Percentiles rank a stretch among this genome's conserved stretches.
phyloP scores from a whole-genome alignment of 305 asterid species.

The Fraxinus albicans region DNA sequence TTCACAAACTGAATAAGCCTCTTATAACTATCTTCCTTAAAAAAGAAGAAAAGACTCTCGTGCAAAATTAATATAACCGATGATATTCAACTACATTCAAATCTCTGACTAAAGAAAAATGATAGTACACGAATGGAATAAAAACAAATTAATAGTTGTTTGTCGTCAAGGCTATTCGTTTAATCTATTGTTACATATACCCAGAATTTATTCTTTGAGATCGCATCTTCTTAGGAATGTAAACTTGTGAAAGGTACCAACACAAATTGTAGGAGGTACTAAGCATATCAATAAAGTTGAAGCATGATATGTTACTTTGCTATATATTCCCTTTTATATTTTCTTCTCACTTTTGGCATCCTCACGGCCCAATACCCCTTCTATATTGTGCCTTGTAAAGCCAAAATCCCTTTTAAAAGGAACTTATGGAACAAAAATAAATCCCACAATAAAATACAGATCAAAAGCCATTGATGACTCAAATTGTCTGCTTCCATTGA shows the following conservation, averaged over 20 bases:
- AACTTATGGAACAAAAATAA: not conserved
- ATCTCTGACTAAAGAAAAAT: not conserved
- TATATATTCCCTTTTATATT: constrained; percentile 12
- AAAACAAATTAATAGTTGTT: not conserved
- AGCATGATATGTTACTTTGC: constrained; percentile 30
- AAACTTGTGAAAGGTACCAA: not conserved
- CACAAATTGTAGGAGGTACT: not conserved
- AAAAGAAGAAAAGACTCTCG: not conserved
- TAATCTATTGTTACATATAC: not conserved
- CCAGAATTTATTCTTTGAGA: not conserved
- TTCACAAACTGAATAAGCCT: not conserved
- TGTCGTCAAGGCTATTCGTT: not conserved
- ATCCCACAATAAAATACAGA: not conserved
- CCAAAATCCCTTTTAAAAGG: not conserved
- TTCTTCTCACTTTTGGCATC: constrained; percentile 11
- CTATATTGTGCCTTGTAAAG: constrained; percentile 21
- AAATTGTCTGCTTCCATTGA: constrained; percentile 22
- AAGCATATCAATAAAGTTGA: constrained; percentile 30
- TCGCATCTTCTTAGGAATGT: not conserved
- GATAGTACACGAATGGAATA: not conserved
- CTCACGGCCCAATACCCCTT: constrained; percentile 4
- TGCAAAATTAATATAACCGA: not conserved
- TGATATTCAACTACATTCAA: not conserved
- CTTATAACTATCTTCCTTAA: not conserved
- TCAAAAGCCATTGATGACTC: constrained; percentile 32